Percentiles rank a stretch among this genome's conserved stretches.
Conservation (phyloP, 2,329 filamentous ascomycete genomes). For the Botryotinia narcissicola region DNA sequence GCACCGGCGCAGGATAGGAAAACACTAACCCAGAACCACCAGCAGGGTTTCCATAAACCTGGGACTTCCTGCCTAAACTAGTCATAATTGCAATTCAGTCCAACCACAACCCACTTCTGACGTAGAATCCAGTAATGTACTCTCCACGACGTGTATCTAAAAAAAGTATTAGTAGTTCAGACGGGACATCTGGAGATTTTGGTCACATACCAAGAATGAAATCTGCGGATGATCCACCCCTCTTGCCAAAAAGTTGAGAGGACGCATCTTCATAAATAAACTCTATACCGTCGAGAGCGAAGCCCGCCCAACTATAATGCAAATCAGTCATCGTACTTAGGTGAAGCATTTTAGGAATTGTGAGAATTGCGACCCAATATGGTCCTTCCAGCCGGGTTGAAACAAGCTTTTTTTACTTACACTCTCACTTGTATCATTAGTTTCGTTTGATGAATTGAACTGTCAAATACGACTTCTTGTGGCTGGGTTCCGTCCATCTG, state of each 20-base stretch:
- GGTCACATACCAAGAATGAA: slow-evolving; percentile 71
- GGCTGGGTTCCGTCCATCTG: slow-evolving; percentile 67
- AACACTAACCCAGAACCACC: slow-evolving; percentile 77
- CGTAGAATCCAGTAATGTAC: slow-evolving; percentile 79
- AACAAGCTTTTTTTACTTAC: slow-evolving; percentile 55
- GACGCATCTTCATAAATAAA: slow-evolving; percentile 89
- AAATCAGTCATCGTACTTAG: background rate
- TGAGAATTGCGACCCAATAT: background rate
- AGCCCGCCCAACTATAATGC: slow-evolving; percentile 44
- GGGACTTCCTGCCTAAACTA: slow-evolving; percentile 80
- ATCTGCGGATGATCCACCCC: slow-evolving; percentile 64
- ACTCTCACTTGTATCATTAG: slow-evolving; percentile 72
- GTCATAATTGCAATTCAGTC: slow-evolving; percentile 90
- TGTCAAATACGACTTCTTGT: slow-evolving; percentile 73
- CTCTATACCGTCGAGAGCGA: slow-evolving; percentile 79
- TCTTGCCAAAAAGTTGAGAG: slow-evolving; percentile 81
- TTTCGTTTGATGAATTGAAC: slow-evolving; percentile 64
- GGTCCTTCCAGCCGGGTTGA: background rate
- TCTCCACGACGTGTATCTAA: slow-evolving; percentile 81
- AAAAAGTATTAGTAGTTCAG: slow-evolving; percentile 11
- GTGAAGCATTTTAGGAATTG: background rate
- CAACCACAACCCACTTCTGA: slow-evolving; percentile 78
- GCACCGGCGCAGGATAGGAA: background rate
- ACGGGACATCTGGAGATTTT: background rate
- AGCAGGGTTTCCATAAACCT: slow-evolving; percentile 75